These are phyloP conservation scores for Flaveria ramosissima DNA, from an alignment of 129 eudicot genomes.

Conservation along the genomic window DNA sequence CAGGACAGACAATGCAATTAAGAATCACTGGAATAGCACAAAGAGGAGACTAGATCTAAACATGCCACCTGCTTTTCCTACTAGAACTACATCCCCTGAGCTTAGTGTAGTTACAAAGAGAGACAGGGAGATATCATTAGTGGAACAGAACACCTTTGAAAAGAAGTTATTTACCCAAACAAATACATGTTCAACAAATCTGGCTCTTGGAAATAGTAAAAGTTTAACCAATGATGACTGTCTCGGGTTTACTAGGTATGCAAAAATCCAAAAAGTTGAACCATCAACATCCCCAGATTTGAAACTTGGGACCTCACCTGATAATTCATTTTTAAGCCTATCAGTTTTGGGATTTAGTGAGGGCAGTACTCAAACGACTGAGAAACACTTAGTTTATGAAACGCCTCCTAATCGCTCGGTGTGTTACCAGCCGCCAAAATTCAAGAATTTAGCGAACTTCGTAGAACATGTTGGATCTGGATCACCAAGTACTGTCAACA, in stretches of 20 bases:
- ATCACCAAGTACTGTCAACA: conserved; percentile 22
- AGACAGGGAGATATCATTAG: conserved; percentile 6
- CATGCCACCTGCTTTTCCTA: conserved; percentile 42
- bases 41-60: conserved; percentile 63
- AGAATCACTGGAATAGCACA: conserved; percentile 92
- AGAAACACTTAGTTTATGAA: conserved; percentile 37
- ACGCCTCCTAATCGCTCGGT: conserved; percentile 43
- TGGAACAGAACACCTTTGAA: conserved; percentile 32
- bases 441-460: conserved; percentile 27
- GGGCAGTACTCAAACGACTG: conserved; percentile 29
- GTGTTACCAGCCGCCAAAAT: conserved; percentile 47
- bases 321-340: conserved; percentile 37
- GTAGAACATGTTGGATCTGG: conserved; percentile 26
- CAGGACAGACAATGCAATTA: conserved; percentile 94
- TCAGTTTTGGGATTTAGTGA: conserved; percentile 34
- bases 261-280: conserved; percentile 30
- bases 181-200: conserved; percentile 49
- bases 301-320: conserved; percentile 38
- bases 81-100: conserved; percentile 35
- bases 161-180: conserved; percentile 8
- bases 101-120: conserved; percentile 25
- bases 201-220: conserved; percentile 53
- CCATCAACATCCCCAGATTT: conserved; percentile 24
- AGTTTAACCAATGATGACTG: conserved; percentile 9
- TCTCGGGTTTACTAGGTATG: conserved; percentile 32